Evolutionary conservation across 805 yeast genomes (phyloP), one percentile per base, ranked within the genome.

Genomic region (Candida orba): DNA sequence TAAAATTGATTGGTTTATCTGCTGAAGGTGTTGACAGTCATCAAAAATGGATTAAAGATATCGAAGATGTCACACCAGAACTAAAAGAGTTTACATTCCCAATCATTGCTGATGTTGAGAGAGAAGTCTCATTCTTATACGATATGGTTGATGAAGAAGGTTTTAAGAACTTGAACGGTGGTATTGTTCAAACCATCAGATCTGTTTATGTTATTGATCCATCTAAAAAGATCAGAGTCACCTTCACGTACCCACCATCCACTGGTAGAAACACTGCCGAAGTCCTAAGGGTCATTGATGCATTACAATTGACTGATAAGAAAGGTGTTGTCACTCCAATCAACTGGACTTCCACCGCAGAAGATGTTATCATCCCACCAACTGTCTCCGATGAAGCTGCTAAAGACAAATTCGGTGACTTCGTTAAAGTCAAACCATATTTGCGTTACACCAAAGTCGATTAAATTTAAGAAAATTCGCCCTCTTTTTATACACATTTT

Each of bases 261-360:
- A 81, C 86, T 49, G 97, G 97, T 64, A 84, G 97, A 76, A 89
- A 90, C 80, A 77, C 95, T 49, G 77, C 85, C 46, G 97, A 89
- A 73, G 91, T 89, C 32, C 73, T 90, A 66, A 84, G 97, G 71
- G 95, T 84, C 45, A 69, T 89, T 52, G 96, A 87, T 64, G 84
- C 95, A 43, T 72, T 89, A 64, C 96, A 88, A 72, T 71, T 79
- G 51, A 86, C 88, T 56, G 96, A 90, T 67, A 73, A 76, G 62
- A 71, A 78, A 67, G 86, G 91, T 59, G 76, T 89, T 52, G 93
- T 86, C 49, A 89, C 96, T 37, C 96, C 96, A 48, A 84, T 86
- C 62, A 79, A 90, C 77, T 89, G 97, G 97, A 74, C 72, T n/a
- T 47, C 51, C 46, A 80, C 75, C 43, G 96, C 96, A 53, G 78